Evolutionary conservation across 2,329 filamentous ascomycete species (phyloP).

Genomic region (Cladorrhinum sp.): DNA sequence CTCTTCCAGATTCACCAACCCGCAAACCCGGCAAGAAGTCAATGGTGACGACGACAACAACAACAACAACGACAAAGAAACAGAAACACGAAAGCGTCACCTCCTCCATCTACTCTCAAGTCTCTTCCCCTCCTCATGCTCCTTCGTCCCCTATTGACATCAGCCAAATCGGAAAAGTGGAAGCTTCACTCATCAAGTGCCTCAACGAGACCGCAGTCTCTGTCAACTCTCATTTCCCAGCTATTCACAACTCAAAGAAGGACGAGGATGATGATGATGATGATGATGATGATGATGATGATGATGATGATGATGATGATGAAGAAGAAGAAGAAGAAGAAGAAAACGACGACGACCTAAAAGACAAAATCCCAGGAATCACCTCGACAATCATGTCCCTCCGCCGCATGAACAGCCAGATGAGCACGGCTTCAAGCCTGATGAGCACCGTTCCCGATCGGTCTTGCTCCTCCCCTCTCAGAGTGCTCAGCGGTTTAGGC

Average conservation of each 20-base stretch:
- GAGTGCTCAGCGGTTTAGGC: neutral
- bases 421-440: conserved; percentile 30
- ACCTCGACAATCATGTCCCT: conserved; percentile 49
- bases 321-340: neutral
- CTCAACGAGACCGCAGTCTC: conserved; percentile 17
- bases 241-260: no score
- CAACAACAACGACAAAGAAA: neutral
- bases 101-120: conserved; percentile 22
- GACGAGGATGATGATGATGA: no score
- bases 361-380: conserved; percentile 2
- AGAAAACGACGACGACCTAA: neutral
- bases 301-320: no score
- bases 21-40: neutral
- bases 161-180: neutral
- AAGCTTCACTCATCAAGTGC: neutral
- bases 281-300: no score
- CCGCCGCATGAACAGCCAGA: conserved; percentile 55
- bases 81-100: conserved; percentile 10
- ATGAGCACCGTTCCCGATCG: neutral
- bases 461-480: neutral
- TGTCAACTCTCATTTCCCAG: conserved; percentile 6
- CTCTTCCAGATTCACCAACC: conserved; percentile 6
- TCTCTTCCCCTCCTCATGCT: neutral
- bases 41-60: conserved; percentile 3
- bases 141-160: neutral